Conservation (phyloP, 306 rosid species). For the Trichosanthes cucumerina region DNA sequence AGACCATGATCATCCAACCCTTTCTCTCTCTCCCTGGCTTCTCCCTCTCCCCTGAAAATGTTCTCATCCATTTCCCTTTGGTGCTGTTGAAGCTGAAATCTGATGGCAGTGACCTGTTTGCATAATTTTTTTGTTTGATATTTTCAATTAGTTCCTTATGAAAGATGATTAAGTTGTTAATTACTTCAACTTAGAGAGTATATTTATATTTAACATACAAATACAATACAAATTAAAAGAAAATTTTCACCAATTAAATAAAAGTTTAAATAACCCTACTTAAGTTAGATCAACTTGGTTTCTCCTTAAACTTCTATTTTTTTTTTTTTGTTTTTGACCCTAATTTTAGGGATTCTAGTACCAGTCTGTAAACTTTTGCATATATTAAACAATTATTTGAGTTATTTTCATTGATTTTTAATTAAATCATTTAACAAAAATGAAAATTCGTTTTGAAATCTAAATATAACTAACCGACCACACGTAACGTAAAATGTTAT, state of each 20-base stretch:
- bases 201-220: not conserved
- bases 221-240: not conserved
- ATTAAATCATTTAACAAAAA: too few species aligned
- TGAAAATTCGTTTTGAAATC: too few species aligned
- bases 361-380: too few species aligned
- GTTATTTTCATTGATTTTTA: too few species aligned
- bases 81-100: slow-evolving; percentile 36
- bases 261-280: not conserved
- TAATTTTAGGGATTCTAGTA: too few species aligned
- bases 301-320: too few species aligned
- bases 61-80: slow-evolving; percentile 51
- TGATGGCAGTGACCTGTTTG: slow-evolving; percentile 41
- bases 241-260: not conserved
- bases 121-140: not conserved
- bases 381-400: too few species aligned
- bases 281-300: too few species aligned
- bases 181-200: not conserved
- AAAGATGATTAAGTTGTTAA: not conserved
- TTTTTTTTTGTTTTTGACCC: too few species aligned
- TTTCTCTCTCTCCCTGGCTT: slow-evolving; percentile 66
- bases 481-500: too few species aligned
- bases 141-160: not conserved
- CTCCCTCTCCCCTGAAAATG: slow-evolving; percentile 39
- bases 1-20: slow-evolving; percentile 86
- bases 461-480: too few species aligned